Evolutionary conservation across 73 alveolate genomes (phyloP).

Genomic region (Paramecium tetraurelia): DNA sequence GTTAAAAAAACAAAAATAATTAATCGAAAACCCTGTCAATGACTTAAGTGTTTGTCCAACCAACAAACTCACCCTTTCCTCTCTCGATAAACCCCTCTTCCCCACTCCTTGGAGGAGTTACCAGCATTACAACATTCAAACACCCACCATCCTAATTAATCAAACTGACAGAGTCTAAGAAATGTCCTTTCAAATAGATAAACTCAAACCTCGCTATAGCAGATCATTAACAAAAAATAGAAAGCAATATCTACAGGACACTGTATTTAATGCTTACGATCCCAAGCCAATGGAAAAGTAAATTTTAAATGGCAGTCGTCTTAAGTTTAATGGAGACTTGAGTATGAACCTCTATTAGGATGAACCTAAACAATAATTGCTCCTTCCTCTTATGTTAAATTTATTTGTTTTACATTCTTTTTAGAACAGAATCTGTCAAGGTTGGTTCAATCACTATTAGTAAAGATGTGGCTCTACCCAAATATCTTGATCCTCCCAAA

Average conservation of each 20-base stretch:
- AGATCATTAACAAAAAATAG: not conserved
- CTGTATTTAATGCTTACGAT: not conserved
- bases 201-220: not conserved
- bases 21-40: not conserved
- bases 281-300: not conserved
- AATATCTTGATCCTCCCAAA: not conserved
- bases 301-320: not conserved
- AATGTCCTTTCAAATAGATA: not conserved
- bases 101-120: not conserved
- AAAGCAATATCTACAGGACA: not conserved
- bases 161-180: not conserved
- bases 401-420: not conserved
- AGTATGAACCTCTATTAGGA: not conserved
- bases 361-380: not conserved
- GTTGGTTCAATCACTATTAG: not conserved
- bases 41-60: not conserved
- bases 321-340: not conserved
- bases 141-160: not conserved
- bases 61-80: not conserved
- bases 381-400: not conserved
- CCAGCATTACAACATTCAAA: not conserved
- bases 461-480: not conserved
- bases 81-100: not conserved
- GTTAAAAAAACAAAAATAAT: not conserved
- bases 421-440: not conserved